Evolutionary conservation across 192 early-diverging fungal species (phyloP).

Genomic region (Coemansia umbellata): DNA sequence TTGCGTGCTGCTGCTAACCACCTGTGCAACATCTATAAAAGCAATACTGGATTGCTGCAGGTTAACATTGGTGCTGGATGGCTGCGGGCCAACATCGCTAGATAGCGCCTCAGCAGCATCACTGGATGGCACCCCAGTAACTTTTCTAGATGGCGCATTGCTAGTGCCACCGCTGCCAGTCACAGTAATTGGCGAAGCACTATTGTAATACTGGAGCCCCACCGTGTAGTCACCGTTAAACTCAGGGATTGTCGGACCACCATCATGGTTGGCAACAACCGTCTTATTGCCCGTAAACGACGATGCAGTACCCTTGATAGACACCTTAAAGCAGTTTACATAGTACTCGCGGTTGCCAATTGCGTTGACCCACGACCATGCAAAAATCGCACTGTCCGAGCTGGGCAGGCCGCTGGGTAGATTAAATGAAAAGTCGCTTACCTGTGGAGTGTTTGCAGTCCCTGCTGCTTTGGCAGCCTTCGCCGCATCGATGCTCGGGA

Average conservation of each 20-base stretch:
- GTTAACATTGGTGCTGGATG: no score
- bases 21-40: no score
- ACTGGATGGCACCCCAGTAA: no score
- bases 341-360: constrained; percentile 68
- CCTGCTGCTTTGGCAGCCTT: neutral
- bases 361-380: constrained; percentile 71
- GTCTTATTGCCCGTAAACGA: constrained; percentile 47
- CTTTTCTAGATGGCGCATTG: no score
- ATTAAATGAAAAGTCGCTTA: constrained; percentile 37
- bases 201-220: constrained; percentile 45
- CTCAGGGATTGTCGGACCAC: constrained; percentile 51
- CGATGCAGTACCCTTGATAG: constrained; percentile 44
- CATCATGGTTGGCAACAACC: constrained; percentile 54
- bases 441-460: constrained; percentile 4
- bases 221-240: constrained; percentile 47
- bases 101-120: no score
- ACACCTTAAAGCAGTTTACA: constrained; percentile 67
- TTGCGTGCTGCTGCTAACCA: no score
- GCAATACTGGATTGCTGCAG: no score
- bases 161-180: constrained; percentile 21
- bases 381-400: constrained; percentile 41
- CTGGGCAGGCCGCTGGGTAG: constrained; percentile 52
- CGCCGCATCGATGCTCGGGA: constrained; percentile 10
- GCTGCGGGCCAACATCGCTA: no score
- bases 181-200: constrained; percentile 40